phyloP scores from a whole-genome alignment of 306 rosid genomes.

The Cicer bijugum region DNA sequence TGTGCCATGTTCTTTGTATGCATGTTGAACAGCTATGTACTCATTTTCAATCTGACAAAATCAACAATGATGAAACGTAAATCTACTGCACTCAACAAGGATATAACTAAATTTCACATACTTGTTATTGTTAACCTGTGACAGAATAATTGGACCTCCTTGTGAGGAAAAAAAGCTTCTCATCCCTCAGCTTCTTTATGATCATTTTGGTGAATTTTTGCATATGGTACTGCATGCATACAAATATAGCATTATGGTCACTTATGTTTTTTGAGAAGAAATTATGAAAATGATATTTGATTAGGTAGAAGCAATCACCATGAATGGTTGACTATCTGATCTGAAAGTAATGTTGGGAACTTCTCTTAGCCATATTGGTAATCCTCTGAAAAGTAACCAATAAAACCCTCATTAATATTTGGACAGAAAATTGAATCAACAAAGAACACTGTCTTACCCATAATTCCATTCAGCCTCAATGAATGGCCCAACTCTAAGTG shows the following conservation, averaged over 20 bases:
- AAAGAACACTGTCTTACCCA: constrained; percentile 20
- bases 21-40: constrained; percentile 10
- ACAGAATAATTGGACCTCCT: constrained; percentile 41
- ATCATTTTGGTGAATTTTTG: constrained; percentile 21
- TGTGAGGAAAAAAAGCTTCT: constrained; percentile 31
- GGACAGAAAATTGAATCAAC: background rate
- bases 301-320: constrained; percentile 5
- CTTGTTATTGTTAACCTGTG: constrained; percentile 38
- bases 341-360: constrained; percentile 33
- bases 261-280: background rate
- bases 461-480: constrained; percentile 41
- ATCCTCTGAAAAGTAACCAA: constrained; percentile 26
- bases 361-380: constrained; percentile 35
- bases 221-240: constrained; percentile 24
- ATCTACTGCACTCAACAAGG: constrained; percentile 1
- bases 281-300: constrained; percentile 7
- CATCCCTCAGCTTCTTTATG: constrained; percentile 33
- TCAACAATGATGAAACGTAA: constrained; percentile 16
- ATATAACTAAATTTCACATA: constrained; percentile 17
- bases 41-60: constrained; percentile 42
- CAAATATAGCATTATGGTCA: background rate
- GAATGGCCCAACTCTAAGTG: constrained; percentile 43
- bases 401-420: background rate
- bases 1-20: constrained; percentile 25
- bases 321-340: constrained; percentile 33